Conservation (phyloP, 768 basidiomycete genomes). For the Lactarius hatsudake region DNA sequence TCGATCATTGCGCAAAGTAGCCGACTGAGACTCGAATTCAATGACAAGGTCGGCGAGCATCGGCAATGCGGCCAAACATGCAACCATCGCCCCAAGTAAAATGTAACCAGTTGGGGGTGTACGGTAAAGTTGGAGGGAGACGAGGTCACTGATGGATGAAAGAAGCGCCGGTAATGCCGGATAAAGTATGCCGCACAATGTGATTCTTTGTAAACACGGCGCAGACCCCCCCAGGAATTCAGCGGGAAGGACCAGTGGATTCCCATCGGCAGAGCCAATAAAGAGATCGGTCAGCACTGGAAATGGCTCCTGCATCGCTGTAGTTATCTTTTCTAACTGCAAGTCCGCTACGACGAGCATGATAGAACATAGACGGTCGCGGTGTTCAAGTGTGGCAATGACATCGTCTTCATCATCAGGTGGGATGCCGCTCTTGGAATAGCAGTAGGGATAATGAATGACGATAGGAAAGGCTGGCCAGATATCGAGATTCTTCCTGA, state of each 20-base stretch:
- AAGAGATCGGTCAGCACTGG: no score
- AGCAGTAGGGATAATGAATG: neutral
- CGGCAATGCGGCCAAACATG: no score
- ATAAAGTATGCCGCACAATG: conserved; percentile 55
- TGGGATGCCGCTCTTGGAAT: no score
- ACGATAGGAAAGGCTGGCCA: neutral
- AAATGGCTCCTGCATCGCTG: neutral
- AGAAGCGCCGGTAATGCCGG: neutral
- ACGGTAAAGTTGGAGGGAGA: neutral
- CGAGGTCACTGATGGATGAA: neutral
- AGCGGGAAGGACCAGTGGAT: no score
- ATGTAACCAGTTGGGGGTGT: no score
- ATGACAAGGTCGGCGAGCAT: neutral
- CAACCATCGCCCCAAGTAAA: no score
- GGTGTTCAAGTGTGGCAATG: neutral
- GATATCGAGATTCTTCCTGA: neutral
- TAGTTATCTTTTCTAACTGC: neutral
- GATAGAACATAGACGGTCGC: neutral
- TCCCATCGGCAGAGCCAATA: no score
- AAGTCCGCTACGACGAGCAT: neutral
- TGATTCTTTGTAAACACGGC: conserved; percentile 74
- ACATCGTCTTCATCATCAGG: neutral
- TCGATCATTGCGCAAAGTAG: no score
- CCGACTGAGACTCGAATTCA: neutral
- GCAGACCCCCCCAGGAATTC: conserved; percentile 43